Percentiles rank a stretch among this genome's conserved stretches.
phyloP scores from a whole-genome alignment of 352 stramenopile species.

The Phytophthora ramorum region DNA sequence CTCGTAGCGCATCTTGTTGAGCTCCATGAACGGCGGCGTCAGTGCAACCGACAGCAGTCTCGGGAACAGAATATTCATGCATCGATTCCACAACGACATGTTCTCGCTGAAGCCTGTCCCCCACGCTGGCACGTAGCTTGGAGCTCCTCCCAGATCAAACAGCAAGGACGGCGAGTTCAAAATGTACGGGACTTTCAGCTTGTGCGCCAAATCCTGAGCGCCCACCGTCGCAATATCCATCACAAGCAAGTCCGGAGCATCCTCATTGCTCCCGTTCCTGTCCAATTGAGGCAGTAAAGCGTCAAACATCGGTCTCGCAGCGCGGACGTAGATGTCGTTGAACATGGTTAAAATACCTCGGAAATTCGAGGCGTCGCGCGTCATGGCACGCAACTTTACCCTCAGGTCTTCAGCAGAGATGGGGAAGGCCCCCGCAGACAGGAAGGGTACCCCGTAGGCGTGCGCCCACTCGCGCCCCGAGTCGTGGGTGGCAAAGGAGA shows the following conservation, averaged over 20 bases:
- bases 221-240: constrained; percentile 86
- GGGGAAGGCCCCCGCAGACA: constrained; percentile 78
- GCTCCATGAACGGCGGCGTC: constrained; percentile 90
- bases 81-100: constrained; percentile 91
- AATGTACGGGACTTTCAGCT: constrained; percentile 76
- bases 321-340: constrained; percentile 87
- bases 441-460: constrained; percentile 61
- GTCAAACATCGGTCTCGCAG: constrained; percentile 82
- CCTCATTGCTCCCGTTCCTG: constrained; percentile 17
- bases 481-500: constrained; percentile 87
- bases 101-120: constrained; percentile 80
- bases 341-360: constrained; percentile 90
- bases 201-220: constrained; percentile 80
- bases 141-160: constrained; percentile 76
- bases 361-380: constrained; percentile 84
- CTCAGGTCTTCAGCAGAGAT: constrained; percentile 78
- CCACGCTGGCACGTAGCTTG: constrained; percentile 86
- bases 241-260: constrained; percentile 70
- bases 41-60: constrained; percentile 82
- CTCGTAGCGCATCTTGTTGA: constrained; percentile 89
- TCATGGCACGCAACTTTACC: constrained; percentile 79
- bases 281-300: constrained; percentile 63
- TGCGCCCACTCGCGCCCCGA: constrained; percentile 77
- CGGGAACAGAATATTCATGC: constrained; percentile 92
- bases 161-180: constrained; percentile 89